These are phyloP conservation scores for Picea mariana DNA, from an alignment of 83 land plant genomes.

Conservation along the genomic window DNA sequence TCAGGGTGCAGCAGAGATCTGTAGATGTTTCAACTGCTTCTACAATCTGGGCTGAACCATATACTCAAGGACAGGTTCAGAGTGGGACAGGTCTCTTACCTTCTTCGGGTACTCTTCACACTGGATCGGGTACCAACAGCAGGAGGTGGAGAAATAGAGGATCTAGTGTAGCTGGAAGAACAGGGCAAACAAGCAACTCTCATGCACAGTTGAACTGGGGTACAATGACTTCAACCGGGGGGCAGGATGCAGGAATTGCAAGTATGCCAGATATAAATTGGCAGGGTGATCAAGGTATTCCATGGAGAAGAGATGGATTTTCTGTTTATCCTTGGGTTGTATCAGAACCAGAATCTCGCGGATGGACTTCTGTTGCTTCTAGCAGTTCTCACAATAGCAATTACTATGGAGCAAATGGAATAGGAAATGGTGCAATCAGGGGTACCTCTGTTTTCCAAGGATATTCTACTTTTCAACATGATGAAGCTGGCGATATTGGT, in stretches of 20 bases:
- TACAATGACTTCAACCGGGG: background rate
- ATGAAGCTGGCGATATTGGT: conserved; percentile 1
- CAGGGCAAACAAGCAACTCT: background rate
- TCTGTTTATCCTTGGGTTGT: conserved; percentile 10
- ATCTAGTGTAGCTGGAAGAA: background rate
- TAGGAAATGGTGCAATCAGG: conserved; percentile 12
- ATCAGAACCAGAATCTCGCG: background rate
- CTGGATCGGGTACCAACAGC: conserved; percentile 1
- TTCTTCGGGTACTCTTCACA: background rate
- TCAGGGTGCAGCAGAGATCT: background rate
- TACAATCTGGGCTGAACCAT: conserved; percentile 2
- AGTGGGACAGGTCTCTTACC: conserved; percentile 1
- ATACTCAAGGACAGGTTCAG: background rate
- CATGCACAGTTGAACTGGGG: conserved; percentile 5
- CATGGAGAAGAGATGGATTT: conserved; percentile 11
- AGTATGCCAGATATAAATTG: background rate
- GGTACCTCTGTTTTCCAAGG: background rate
- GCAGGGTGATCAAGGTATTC: conserved; percentile 7
- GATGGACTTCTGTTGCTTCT: conserved; percentile 10
- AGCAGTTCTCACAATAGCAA: background rate
- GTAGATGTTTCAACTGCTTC: conserved; percentile 12
- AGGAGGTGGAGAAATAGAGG: conserved; percentile 7
- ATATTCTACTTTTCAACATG: conserved; percentile 10
- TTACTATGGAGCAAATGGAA: conserved; percentile 12
- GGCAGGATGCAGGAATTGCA: background rate